Evolutionary conservation across 352 stramenopile species (phyloP), one percentile per base, ranked within the genome.

Genomic region (Globisporangium yorkense): DNA sequence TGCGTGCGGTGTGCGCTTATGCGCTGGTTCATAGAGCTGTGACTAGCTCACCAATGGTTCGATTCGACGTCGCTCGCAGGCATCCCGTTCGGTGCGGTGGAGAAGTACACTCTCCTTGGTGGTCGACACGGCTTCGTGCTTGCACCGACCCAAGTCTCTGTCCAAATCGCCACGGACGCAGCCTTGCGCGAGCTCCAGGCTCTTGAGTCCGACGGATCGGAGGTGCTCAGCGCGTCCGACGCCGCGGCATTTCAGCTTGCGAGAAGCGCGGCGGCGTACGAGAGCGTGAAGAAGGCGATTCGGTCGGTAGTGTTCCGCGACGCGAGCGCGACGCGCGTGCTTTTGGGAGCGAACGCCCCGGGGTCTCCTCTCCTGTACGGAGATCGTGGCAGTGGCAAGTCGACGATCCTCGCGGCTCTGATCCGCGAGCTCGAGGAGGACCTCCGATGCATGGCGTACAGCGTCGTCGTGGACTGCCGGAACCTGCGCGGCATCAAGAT

Each of bases 401-500:
- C 86, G 41, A 91, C 81, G 12, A 58, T 94, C 35, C 44, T 92
- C 39, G 61, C 68, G 5, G 65, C 82, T 37, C 62, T 89, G 7
- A 63, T 70, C 5, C 56, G 82, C 13, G 57, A 84, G 29, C 29
- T 86, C 21, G 43, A 65, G 43, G 56, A 47, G 2, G 71, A 72
- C 37, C 59, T 60, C 8, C 62, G 67, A 16, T 75, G 71, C 44
- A 65, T 79, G 47, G 77, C 70, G 18, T 67, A 72, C 18, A 79
- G 72, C 29, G 64, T 84, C 31, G 67, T 68, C 16, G 64, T 92
- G 1, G 72, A 89, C 2, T 95, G 87, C 53, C 71, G 84, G 8
- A 77, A 79, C 44, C 67, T 96, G 51, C 76, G 84, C 31, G 87
- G 87, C 10, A 62, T 88, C n/a, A 95, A 94, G 65, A 96, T 95